phyloP scores from a whole-genome alignment of 1,139 yeast species.

The Yamadazyma dushanensis region DNA sequence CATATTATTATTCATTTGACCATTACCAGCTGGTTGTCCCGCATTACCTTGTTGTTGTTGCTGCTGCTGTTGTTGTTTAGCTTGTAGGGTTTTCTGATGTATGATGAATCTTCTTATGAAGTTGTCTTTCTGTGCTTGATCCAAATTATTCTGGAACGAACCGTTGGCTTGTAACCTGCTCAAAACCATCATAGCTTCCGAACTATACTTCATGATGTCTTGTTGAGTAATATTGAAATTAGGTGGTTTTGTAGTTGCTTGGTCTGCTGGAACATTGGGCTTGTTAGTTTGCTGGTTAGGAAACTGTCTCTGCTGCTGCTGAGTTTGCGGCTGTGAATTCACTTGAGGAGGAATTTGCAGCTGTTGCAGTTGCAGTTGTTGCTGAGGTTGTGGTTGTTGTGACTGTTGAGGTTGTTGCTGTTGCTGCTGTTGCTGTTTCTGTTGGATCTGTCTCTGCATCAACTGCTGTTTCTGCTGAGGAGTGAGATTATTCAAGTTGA shows the following conservation, averaged over 20 bases:
- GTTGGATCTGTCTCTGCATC: constrained; percentile 35
- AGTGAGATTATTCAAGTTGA: constrained; percentile 26
- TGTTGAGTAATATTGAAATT: constrained; percentile 42
- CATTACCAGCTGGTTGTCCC: neutral
- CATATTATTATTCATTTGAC: neutral
- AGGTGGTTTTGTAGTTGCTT: constrained; percentile 28
- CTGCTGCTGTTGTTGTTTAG: constrained; percentile 40
- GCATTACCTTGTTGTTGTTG: constrained; percentile 6
- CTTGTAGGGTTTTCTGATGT: constrained; percentile 42
- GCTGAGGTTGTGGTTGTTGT: constrained; percentile 12
- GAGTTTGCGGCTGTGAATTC: neutral
- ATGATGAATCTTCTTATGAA: constrained; percentile 42
- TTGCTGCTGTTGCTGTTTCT: constrained; percentile 13
- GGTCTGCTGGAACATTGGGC: neutral
- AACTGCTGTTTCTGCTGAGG: constrained; percentile 40
- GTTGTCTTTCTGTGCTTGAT: constrained; percentile 37
- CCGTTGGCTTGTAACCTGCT: constrained; percentile 40
- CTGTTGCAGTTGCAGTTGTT: constrained; percentile 13
- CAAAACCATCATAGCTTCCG: constrained; percentile 43
- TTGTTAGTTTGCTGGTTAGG: neutral
- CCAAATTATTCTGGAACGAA: constrained; percentile 31
- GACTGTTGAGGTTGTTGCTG: constrained; percentile 5
- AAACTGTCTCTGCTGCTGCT: constrained; percentile 7
- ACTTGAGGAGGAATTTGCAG: constrained; percentile 9
- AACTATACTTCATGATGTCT: constrained; percentile 40